Evolutionary conservation across 192 early-diverging fungal genomes (phyloP), one percentile per base, ranked within the genome.

Genomic region (Podochytrium sp.): DNA sequence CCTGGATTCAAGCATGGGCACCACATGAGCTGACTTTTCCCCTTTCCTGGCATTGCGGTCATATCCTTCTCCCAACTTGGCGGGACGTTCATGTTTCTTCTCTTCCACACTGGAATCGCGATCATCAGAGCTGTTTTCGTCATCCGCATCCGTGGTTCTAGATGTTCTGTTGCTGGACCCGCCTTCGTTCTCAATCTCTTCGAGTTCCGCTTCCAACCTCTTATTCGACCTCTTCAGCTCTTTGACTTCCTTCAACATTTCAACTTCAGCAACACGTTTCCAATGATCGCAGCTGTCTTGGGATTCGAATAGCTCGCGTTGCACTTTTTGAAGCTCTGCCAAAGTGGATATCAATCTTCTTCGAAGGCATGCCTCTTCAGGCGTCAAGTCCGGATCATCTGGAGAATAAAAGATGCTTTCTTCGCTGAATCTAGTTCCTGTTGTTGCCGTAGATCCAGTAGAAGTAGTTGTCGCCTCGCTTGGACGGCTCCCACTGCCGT

Each of bases 1-100:
- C 5, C 78, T 49, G 20, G 68, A 73, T 50, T 82, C 81, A 65
- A 82, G 58, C 18, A 80, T 64, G 5, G 34, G 49, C 20, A 76
- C 77, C 3, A 76, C 23, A 18, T 60, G 64, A 1, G 29, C 27
- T n/a, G 73, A 61, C 34, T 64, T 72, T 33, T 76, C 65, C 29
- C 75, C 71, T 30, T 12, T 12, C 51, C 53, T 33, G 3, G 57
- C 75, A 58, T 38, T 53, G 18, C 42, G 10, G 25, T 66, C 49
- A 2, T 71, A 57, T 0, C 55, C 76, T 5, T 38, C 34, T n/a
- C 64, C 73, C 20, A 23, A 27, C 18, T 57, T 76, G 39, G 16
- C 43, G 25, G 18, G 3, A 23, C 62, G 43, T 51, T 57, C 53
- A 6, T 34, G 25, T 14, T 41, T 25, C 43, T 63, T 53, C 25